Conservation (phyloP, 1,284 basidiomycete species). For the Ustilago sp. region DNA sequence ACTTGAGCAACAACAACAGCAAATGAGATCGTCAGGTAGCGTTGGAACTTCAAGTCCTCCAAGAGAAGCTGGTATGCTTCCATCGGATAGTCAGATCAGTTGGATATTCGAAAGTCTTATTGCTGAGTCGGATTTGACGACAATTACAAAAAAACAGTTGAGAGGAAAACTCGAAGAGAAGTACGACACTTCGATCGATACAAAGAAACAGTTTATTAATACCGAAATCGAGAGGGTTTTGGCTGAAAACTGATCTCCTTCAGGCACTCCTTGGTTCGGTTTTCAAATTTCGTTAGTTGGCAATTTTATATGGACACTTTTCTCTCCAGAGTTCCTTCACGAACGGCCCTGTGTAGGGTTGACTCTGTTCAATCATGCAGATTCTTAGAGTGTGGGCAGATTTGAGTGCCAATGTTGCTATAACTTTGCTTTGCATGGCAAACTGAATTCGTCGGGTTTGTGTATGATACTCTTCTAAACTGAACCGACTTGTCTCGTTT, state of each 20-base stretch:
- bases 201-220: conserved; percentile 66
- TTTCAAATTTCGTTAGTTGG: neutral
- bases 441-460: no score
- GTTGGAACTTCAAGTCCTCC: conserved; percentile 32
- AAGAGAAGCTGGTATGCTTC: conserved; percentile 36
- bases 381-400: no score
- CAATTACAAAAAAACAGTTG: conserved; percentile 64
- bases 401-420: no score
- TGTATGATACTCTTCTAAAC: no score
- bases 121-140: conserved; percentile 59
- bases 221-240: conserved; percentile 59
- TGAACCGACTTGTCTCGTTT: no score
- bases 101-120: conserved; percentile 63
- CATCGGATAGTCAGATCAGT: conserved; percentile 59
- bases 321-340: neutral
- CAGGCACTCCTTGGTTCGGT: neutral
- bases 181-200: conserved; percentile 57
- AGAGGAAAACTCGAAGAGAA: conserved; percentile 56
- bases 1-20: conserved; percentile 6
- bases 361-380: no score
- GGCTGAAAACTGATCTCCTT: conserved; percentile 26
- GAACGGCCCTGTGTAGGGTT: neutral
- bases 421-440: no score
- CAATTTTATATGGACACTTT: neutral
- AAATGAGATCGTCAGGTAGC: conserved; percentile 20